phyloP scores from a whole-genome alignment of 352 stramenopile species.

The Phytophthora meadii region DNA sequence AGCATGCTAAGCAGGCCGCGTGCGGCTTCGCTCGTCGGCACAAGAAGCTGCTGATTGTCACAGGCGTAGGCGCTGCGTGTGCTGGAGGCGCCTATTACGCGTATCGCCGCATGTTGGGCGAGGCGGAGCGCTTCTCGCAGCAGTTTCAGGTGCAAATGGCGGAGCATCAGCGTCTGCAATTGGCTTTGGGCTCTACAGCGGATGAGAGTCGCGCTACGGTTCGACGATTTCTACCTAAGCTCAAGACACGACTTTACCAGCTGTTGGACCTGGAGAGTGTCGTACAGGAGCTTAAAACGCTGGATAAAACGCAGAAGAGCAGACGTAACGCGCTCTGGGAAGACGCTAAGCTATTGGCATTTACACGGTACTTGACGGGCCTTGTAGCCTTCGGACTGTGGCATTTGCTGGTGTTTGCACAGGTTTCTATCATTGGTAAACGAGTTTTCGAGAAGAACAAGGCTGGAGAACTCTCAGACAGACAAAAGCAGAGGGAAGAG shows the following conservation, averaged over 20 bases:
- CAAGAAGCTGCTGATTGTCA: slow-evolving; percentile 65
- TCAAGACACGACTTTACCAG: slow-evolving; percentile 68
- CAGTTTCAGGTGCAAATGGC: slow-evolving; percentile 78
- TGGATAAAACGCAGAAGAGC: slow-evolving; percentile 70
- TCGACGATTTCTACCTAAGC: slow-evolving; percentile 72
- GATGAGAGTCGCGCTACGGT: slow-evolving; percentile 81
- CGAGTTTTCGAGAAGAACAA: slow-evolving; percentile 75
- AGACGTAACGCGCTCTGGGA: slow-evolving; percentile 76
- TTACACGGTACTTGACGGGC: slow-evolving; percentile 79
- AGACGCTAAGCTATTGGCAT: slow-evolving; percentile 69
- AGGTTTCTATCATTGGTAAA: slow-evolving; percentile 81
- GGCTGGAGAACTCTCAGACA: slow-evolving; percentile 8
- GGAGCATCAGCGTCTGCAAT: slow-evolving; percentile 78
- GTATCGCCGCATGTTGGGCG: slow-evolving; percentile 67
- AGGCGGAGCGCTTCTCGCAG: slow-evolving; percentile 74
- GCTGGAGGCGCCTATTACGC: slow-evolving; percentile 70
- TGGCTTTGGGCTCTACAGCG: slow-evolving; percentile 72
- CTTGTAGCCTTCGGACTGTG: slow-evolving; percentile 79
- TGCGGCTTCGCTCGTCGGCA: slow-evolving; percentile 75
- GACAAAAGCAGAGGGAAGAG: slow-evolving; percentile 35
- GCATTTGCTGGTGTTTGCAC: slow-evolving; percentile 84
- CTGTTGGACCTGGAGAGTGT: slow-evolving; percentile 75
- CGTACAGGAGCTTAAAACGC: slow-evolving; percentile 75
- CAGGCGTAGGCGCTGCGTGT: slow-evolving; percentile 56
- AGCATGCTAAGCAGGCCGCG: slow-evolving; percentile 55